Base-by-base conservation (phyloP, 352 stramenopile species). In the Phytophthora brassicae region DNA sequence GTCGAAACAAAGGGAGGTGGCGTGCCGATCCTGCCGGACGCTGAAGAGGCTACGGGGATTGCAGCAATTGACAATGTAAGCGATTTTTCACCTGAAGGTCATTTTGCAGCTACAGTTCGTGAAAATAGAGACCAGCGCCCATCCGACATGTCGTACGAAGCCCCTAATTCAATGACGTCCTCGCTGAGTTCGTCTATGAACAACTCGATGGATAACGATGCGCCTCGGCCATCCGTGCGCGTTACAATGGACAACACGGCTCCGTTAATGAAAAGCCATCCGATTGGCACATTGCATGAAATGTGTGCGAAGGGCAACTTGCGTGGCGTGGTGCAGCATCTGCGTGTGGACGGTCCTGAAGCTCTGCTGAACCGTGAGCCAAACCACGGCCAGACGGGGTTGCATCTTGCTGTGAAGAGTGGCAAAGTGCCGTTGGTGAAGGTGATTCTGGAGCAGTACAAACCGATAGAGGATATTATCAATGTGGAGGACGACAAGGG, bases 401-500 rank as follows among this genome's bases (percentile, higher is more conserved):
- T 95, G 20, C 86, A 95, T 44, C 63, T 93, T 33, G 86, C 86
- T 0, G 86, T 91, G 43, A 93, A 92, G 74, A 93, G 84, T 19
- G 86, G 86, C 26, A 95, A 89, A 33, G 82, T 88, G 36, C 79
- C 84, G 55, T 70, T 93, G 35, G 84, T 91, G 41, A 92, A 95
- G 70, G 66, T 92, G 38, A 83, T 95, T 48, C 42, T 93, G 16
- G 86, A 95, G 51, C 84, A 91, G 54, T 95, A 83, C 67, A 85
- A 91, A 36, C 75, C 82, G 24, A 38, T 89, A 26, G 82, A 91
- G 31, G 86, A 95, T 35, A 75, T 95, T 7, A 77, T 95, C 56
- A 92, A 91, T 59, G 51, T 92, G 17, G 86, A 93, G 45, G 86
- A 95, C 56, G 86, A 95, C 72, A 95, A 95, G 60, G 86, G 86